Evolutionary conservation across 1,284 basidiomycete genomes (phyloP), one percentile per base, ranked within the genome.

Genomic region (Cutaneotrichosporon sp.): DNA sequence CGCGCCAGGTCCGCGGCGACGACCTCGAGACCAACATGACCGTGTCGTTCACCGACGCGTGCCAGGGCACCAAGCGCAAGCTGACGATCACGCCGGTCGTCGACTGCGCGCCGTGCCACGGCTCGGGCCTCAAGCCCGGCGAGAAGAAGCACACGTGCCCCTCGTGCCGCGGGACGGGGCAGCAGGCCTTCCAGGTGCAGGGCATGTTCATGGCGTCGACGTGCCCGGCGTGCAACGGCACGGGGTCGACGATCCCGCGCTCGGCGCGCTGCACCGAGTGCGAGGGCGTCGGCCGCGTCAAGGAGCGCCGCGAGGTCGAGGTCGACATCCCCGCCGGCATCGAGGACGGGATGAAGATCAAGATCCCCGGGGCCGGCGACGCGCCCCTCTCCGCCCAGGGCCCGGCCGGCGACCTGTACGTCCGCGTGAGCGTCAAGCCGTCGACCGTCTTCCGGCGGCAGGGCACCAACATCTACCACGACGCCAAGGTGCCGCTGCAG

Each of bases 161-260:
- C 50, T 81, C 87, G 45, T 99, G 97, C 80, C 85, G 87, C 56
- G 97, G 97, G 51, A 86, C 89, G 13, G 97, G 97, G 27, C 88
- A 89, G 49, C 86, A 89, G 75, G 92, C 93, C 14, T 98, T 92
- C 80, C 89, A 95, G 59, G 87, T 99, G 70, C 89, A 94, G 77
- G 97, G 97, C 18, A 99, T 99, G 87, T 91, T 95, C 77, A 97
- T 99, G 93, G 89, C 94, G 13, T 91, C 88, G 69, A 95, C 93
- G 25, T 99, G 97, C 80, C 83, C 84, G 56, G 79, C 85, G 25
- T 99, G 97, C 80, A 83, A 85, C 25, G 97, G 97, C n/a, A 83
- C 85, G 16, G 97, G 97, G 18, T 86, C 86, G 36, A 86, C 85
- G 4, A 86, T 97, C 31, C 91, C 93, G 59, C 87, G 87, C 16